phyloP scores from a whole-genome alignment of 2,329 filamentous ascomycete species.

The Pseudogymnoascus sp. region DNA sequence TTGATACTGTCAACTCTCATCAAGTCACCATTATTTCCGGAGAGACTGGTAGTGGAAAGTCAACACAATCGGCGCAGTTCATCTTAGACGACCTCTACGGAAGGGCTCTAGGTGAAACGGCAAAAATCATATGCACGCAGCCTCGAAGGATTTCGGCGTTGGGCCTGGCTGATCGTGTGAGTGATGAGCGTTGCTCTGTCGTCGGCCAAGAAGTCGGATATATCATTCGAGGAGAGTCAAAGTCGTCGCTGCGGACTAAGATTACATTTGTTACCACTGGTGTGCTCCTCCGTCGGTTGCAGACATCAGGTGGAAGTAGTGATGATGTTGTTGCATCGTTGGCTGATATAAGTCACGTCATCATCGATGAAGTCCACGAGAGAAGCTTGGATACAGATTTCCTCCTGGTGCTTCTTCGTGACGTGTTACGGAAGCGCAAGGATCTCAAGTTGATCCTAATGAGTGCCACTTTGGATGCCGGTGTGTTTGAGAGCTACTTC shows the following conservation, averaged over 20 bases:
- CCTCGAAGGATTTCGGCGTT: slow-evolving; percentile 90
- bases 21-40: slow-evolving; percentile 96
- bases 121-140: slow-evolving; percentile 93
- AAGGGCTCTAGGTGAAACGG: slow-evolving; percentile 62
- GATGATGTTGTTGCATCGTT: slow-evolving; percentile 75
- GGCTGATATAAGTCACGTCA: slow-evolving; percentile 85
- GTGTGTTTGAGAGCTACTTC: slow-evolving; percentile 80
- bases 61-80: slow-evolving; percentile 94
- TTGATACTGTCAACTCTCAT: slow-evolving; percentile 64
- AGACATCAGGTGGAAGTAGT: slow-evolving; percentile 73
- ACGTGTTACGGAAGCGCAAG: slow-evolving; percentile 65
- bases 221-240: slow-evolving; percentile 83
- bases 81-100: slow-evolving; percentile 84
- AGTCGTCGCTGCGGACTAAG: slow-evolving; percentile 63
- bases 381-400: slow-evolving; percentile 93
- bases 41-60: slow-evolving; percentile 95
- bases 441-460: slow-evolving; percentile 89
- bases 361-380: slow-evolving; percentile 96
- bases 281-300: slow-evolving; percentile 82
- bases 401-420: slow-evolving; percentile 74
- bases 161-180: slow-evolving; percentile 87
- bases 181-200: slow-evolving; percentile 74
- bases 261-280: slow-evolving; percentile 96
- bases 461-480: slow-evolving; percentile 90
- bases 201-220: slow-evolving; percentile 90